phyloP scores from a whole-genome alignment of 2,329 filamentous ascomycete species.

The Neophaeococcomyces aloes region DNA sequence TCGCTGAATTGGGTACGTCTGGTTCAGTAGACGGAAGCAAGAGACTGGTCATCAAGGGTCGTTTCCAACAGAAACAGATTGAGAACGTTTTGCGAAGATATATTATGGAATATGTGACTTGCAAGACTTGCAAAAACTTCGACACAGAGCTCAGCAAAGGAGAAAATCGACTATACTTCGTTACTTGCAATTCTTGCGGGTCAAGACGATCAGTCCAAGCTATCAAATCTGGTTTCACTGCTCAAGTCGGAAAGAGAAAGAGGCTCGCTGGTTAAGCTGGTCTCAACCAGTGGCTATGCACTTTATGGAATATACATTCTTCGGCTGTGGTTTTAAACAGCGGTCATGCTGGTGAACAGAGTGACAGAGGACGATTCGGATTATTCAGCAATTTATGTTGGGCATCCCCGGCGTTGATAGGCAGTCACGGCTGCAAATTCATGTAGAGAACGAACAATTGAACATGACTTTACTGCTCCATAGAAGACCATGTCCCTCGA shows the following conservation, averaged over 20 bases:
- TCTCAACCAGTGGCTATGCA: not conserved
- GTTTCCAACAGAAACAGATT: conserved; percentile 99
- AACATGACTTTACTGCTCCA: too few species aligned
- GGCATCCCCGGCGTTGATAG: too few species aligned
- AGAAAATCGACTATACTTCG: conserved; percentile 98
- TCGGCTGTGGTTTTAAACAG: not conserved
- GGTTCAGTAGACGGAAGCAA: conserved; percentile 89
- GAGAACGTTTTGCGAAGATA: conserved; percentile 94
- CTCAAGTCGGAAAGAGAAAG: conserved; percentile 96
- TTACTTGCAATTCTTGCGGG: conserved; percentile 85
- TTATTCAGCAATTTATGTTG: too few species aligned
- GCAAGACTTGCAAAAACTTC: conserved; percentile 93
- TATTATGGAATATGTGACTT: conserved; percentile 81
- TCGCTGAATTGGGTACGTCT: conserved; percentile 94
- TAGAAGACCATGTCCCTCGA: too few species aligned
- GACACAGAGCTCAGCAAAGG: conserved; percentile 97
- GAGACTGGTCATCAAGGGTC: conserved; percentile 95
- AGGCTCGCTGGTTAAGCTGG: conserved; percentile 69
- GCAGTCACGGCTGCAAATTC: too few species aligned
- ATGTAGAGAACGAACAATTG: too few species aligned
- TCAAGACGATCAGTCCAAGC: conserved; percentile 81
- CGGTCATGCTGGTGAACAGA: too few species aligned
- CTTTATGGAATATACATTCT: not conserved
- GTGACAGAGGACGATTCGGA: too few species aligned
- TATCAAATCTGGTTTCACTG: conserved; percentile 99